Evolutionary conservation across 768 basidiomycete species (phyloP), one percentile per base, ranked within the genome.

Genomic region (Leucocoprinus sp.): DNA sequence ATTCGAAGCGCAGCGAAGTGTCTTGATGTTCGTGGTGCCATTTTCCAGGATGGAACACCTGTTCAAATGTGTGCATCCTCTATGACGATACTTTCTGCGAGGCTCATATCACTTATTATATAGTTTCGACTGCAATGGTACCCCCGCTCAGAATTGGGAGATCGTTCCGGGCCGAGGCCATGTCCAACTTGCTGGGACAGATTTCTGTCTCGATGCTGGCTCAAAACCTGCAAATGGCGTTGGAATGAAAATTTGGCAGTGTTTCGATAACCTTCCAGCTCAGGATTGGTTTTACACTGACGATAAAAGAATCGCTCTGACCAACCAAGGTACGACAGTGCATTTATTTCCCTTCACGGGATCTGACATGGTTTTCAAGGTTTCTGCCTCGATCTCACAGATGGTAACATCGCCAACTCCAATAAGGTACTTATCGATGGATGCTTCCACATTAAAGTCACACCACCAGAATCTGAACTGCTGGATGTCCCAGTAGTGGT

Each of bases 131-230:
- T n/a, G n/a, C n/a, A n/a, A n/a, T n/a, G n/a, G n/a, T n/a, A n/a
- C n/a, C n/a, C 39, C 45, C n/a, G 60, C 59, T 7, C 62, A 63
- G 18, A 48, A 56, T 19, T 63, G 62, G 62, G 37, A 53, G 24
- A 38, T 61, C n/a, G 40, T 47, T 29, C 43, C 42, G 0, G 57
- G 55, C 11, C 17, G 27, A 8, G 56, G 54, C 18, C 45, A 54
- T 11, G 52, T 63, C 42, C 38, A 37, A 22, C 42, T 63, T 5
- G 54, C 55, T 2, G 53, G 52, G 0, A 59, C 53, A 0, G 53
- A 50, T 23, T 61, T 50, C 49, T 61, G 61, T 29, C 50, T 63
- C 36, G 61, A 63, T 39, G 57, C 58, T 11, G 56, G 58, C 8
- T 48, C 53, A 15, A 40, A 58, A 37, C 50, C 55, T 3, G 49